Evolutionary conservation across 2,329 filamentous ascomycete species (phyloP).

Genomic region (Pseudopithomyces chartarum): DNA sequence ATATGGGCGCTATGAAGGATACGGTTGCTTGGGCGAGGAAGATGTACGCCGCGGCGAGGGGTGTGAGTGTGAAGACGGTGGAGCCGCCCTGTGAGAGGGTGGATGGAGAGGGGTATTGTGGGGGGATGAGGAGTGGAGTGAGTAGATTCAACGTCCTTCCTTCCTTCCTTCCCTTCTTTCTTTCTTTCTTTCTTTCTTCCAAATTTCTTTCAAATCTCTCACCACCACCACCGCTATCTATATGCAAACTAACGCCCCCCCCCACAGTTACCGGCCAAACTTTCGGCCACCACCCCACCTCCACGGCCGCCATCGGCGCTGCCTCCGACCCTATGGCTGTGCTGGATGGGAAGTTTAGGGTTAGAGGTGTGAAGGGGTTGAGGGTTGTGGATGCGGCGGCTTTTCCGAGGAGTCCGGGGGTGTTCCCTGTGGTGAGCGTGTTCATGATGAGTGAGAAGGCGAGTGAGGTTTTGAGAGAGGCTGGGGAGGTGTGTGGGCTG

Average conservation of each 20-base stretch:
- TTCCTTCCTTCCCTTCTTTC: not conserved
- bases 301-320: slow-evolving; percentile 61
- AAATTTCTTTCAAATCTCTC: no score
- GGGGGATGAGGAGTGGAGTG: slow-evolving; percentile 36
- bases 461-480: slow-evolving; percentile 17
- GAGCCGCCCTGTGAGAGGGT: slow-evolving; percentile 47
- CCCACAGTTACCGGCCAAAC: slow-evolving; percentile 27
- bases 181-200: no score
- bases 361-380: slow-evolving; percentile 60
- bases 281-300: slow-evolving; percentile 63
- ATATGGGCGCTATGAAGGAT: slow-evolving; percentile 54
- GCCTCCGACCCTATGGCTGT: slow-evolving; percentile 60
- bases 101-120: slow-evolving; percentile 39
- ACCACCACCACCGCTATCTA: no score
- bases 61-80: slow-evolving; percentile 46
- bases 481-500: no score
- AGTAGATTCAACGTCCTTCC: not conserved
- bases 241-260: no score
- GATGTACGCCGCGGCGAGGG: slow-evolving; percentile 45
- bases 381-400: slow-evolving; percentile 67
- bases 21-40: slow-evolving; percentile 61
- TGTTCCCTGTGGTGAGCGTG: slow-evolving; percentile 56
- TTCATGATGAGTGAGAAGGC: slow-evolving; percentile 42
- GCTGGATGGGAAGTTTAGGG: slow-evolving; percentile 61
- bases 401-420: slow-evolving; percentile 59